Evolutionary conservation across 768 basidiomycete species (phyloP), one percentile per base, ranked within the genome.

Genomic region (Tylopilus felleus): DNA sequence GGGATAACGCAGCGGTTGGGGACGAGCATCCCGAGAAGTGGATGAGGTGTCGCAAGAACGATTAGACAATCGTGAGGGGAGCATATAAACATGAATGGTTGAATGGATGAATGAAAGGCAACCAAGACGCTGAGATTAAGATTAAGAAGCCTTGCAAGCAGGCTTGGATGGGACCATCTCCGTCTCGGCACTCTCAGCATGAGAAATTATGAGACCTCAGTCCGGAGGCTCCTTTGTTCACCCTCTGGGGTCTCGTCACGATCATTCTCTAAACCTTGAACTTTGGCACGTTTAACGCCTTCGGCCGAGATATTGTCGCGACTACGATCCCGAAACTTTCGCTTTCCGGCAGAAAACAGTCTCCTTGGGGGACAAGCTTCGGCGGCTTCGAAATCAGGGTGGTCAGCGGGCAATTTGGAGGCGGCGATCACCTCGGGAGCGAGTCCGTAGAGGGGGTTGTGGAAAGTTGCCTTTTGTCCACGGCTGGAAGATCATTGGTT

Each of bases 321-420:
- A 43, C 64, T 70, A 19, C 47, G 60, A 39, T 68, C 70, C 23
- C 60, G 55, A 6, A 51, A 53, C 40, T 69, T 68, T 29, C 57
- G 60, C 54, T 68, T 70, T 16, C 68, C 66, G 8, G 55, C 56
- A 27, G 62, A 59, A 27, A 88, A 88, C 13, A 89, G 73, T 33
- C 80, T 71, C 60, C 75, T 81, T 0, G 87, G 85, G 2, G 79
- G 75, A 45, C 80, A 82, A 16, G 74, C 70, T 12, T 79, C 73
- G 1, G 74, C 69, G 1, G 84, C 84, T 33, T 84, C 83, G 62
- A 75, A 90, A 48, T 87, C 84, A 0, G 84, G 84, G 60, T 89
- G 79, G 8, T 80, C 74, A 6, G 81, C 70, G 0, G 86, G 84
- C 14, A 89, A 73, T 28, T 68, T 73, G 2, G 85, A 80, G 1